Evolutionary conservation across 2,329 filamentous ascomycete species (phyloP).

Genomic region (Pseudogymnoascus sp.): DNA sequence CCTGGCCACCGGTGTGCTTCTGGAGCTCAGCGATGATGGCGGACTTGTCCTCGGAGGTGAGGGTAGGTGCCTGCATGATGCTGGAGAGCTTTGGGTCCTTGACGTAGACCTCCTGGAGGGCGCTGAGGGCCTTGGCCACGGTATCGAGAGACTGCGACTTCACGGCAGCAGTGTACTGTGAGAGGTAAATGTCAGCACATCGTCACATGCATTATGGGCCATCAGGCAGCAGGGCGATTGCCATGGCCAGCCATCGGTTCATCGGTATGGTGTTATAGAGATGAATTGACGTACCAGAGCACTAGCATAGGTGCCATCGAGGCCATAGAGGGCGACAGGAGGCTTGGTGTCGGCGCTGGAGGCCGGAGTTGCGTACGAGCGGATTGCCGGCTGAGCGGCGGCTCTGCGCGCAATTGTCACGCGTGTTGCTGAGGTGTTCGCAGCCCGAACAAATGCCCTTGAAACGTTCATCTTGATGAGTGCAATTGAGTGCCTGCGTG

Average conservation of each 20-base stretch:
- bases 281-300: conserved; percentile 70
- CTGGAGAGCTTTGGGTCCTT: conserved; percentile 73
- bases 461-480: conserved; percentile 28
- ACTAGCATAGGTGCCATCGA: conserved; percentile 97
- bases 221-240: not conserved
- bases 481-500: conserved; percentile 23
- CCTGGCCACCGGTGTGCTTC: conserved; percentile 65
- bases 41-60: conserved; percentile 72
- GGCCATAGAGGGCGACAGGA: conserved; percentile 84
- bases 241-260: not conserved
- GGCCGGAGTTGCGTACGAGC: conserved; percentile 66
- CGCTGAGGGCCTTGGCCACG: conserved; percentile 71
- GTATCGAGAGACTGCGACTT: conserved; percentile 82
- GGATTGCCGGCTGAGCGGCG: conserved; percentile 55
- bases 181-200: conserved; percentile 3
- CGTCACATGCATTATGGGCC: not conserved
- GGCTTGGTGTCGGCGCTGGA: conserved; percentile 62
- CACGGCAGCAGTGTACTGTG: conserved; percentile 87
- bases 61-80: conserved; percentile 75
- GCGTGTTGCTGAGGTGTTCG: conserved; percentile 24
- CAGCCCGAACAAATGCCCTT: conserved; percentile 27
- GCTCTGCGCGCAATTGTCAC: conserved; percentile 27
- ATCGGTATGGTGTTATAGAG: not conserved
- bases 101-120: conserved; percentile 65
- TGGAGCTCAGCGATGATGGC: conserved; percentile 80